Base-by-base conservation (phyloP, 257 asterid species). In the Rubia yunnanensis region DNA sequence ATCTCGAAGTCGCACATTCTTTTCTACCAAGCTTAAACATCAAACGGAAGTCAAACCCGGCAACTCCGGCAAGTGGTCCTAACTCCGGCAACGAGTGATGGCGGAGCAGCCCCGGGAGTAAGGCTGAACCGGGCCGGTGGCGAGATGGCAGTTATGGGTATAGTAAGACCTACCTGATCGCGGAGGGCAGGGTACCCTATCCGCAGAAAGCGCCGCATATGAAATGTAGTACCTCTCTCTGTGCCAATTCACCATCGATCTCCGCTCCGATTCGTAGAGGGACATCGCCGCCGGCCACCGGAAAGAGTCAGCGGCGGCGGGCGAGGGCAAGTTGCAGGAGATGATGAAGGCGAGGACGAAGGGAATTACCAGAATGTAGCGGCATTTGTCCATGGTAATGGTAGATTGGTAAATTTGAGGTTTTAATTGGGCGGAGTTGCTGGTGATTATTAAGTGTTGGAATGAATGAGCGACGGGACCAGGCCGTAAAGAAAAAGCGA, bases 111-210 rank as follows among this genome's bases (percentile, higher is more conserved):
- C 94, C 35, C 95, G 81, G 32, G 75, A 53, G 70, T 89, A 86
- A 54, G 96, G 95, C 44, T 82, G 95, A 60, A 78, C 89, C 0
- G 96, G 95, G 0, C 95, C 96, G 10, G 72, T 73, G 17, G 89
- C 91, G 11, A 80, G 65, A 70, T 69, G 77, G 55, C 96, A 89
- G 70, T 85, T 80, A 65, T 85, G 94, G 8, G 96, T 89, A 54
- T 89, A 86, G 64, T 89, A 89, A 10, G 96, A 89, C 73, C 95
- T 83, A 15, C 96, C 96, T 2, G 96, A 89, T 27, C 91, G 87
- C 32, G 96, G 91, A 13, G 95, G 94, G 64, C 94, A 89, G 7
- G 94, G 95, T 34, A 89, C 67, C 59, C 95, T 74, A 73, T 89
- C 79, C 15, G 95, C 94, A 41, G 84, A 69, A 24, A 89, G 77